A percentile compares a stretch with the other conserved stretches of the same genome.
Evolutionary conservation across 139 green algal genomes (phyloP).

Genomic region (Auxenochlorella pyrenoidosa): DNA sequence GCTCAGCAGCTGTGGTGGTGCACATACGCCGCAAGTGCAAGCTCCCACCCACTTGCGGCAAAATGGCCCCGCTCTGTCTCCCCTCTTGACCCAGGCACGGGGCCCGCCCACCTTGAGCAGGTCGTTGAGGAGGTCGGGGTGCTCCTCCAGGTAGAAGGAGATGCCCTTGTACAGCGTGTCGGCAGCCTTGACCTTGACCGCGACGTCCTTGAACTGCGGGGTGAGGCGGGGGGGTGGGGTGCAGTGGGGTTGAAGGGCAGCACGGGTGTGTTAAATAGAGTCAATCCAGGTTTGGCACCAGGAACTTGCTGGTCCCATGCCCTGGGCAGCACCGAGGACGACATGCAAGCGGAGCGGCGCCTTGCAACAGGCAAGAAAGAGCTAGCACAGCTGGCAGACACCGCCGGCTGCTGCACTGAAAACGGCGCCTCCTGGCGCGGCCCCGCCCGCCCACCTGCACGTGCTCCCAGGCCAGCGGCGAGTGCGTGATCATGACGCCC

Average conservation of each 20-base stretch:
- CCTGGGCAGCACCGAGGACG: not conserved
- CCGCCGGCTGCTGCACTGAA: too few species aligned
- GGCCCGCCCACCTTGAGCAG: constrained; percentile 78
- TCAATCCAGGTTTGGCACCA: too few species aligned
- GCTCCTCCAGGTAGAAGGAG: constrained; percentile 97
- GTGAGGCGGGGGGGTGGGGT: not conserved
- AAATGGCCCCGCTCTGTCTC: too few species aligned
- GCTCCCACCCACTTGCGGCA: too few species aligned
- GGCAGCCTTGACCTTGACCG: constrained; percentile 77
- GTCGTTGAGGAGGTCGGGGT: constrained; percentile 96
- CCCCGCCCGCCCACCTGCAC: constrained; percentile 51
- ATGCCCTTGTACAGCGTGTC: constrained; percentile 97
- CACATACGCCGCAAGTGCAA: too few species aligned
- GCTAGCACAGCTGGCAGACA: too few species aligned
- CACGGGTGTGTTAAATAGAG: too few species aligned
- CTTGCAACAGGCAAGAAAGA: too few species aligned
- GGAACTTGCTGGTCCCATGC: too few species aligned
- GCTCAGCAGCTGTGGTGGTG: too few species aligned
- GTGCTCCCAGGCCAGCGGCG: constrained; percentile 96
- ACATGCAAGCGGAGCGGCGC: too few species aligned
- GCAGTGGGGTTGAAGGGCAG: not conserved
- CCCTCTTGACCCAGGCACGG: not conserved
- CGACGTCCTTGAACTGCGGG: constrained; percentile 94
- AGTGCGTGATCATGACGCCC: constrained; percentile 94
- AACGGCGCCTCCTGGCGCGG: constrained; percentile 88